Conservation (phyloP, 257 asterid genomes). For the Solanum habrochaites region DNA sequence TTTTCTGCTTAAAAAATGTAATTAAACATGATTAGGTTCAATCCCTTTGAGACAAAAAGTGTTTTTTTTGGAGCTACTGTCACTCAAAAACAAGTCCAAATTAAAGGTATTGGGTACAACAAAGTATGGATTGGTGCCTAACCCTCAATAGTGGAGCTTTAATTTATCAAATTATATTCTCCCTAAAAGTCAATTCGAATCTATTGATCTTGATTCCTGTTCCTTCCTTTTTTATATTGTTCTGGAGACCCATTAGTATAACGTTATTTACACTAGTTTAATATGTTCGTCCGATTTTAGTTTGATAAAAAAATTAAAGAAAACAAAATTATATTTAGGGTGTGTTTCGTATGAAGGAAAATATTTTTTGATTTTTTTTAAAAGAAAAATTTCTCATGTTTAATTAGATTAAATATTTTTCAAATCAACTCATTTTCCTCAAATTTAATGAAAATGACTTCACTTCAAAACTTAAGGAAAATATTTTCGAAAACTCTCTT, state of each 20-base stretch:
- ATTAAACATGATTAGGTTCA: background rate
- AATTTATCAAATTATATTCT: background rate
- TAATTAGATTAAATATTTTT: no score
- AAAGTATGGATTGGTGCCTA: background rate
- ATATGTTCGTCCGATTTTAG: background rate
- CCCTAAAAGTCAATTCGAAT: slow-evolving; percentile 7
- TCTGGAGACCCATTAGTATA: no score
- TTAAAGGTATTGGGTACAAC: background rate
- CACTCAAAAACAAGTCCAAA: background rate
- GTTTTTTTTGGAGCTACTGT: background rate
- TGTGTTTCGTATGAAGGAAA: no score
- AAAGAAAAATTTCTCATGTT: no score
- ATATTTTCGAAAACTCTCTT: no score
- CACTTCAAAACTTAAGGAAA: no score
- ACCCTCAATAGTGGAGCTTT: background rate
- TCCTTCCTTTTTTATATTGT: background rate
- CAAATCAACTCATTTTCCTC: no score
- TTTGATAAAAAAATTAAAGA: no score
- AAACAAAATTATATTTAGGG: no score
- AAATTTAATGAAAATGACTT: no score
- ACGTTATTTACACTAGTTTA: background rate
- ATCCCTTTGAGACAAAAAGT: background rate
- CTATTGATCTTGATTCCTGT: slow-evolving; percentile 2
- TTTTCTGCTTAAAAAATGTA: background rate
- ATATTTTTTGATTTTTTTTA: no score